A percentile compares a stretch with the other conserved stretches of the same genome.
phyloP scores from a whole-genome alignment of 2,329 filamentous ascomycete genomes.

The Colletotrichum sp. region DNA sequence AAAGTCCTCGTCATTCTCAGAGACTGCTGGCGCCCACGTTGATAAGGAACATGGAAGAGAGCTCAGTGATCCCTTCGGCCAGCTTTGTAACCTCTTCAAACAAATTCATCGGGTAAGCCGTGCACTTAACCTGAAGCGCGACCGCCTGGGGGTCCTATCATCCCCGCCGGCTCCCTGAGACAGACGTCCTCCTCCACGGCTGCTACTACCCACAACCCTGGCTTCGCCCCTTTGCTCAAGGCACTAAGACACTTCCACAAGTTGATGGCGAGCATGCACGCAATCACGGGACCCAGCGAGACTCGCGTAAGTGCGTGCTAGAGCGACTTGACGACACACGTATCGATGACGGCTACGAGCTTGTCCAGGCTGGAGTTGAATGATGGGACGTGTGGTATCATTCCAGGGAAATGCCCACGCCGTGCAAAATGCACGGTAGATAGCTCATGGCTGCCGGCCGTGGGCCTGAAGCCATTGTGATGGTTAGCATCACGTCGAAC shows the following conservation, averaged over 20 bases:
- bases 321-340: background rate
- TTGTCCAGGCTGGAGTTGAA: background rate
- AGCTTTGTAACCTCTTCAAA: background rate
- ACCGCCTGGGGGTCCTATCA: background rate
- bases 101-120: rapidly evolving
- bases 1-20: background rate
- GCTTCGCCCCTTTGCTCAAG: background rate
- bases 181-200: background rate
- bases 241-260: background rate
- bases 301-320: background rate
- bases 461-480: no score
- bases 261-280: background rate
- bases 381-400: background rate
- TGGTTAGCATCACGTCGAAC: rapidly evolving
- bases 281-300: background rate
- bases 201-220: background rate
- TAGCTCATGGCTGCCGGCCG: no score
- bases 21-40: background rate
- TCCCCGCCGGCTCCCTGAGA: background rate
- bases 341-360: background rate
- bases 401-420: no score
- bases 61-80: background rate
- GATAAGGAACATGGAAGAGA: background rate
- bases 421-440: no score
- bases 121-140: background rate